Base-by-base conservation (phyloP, 176 grass and related monocot genomes). In the Bromus sterilis region DNA sequence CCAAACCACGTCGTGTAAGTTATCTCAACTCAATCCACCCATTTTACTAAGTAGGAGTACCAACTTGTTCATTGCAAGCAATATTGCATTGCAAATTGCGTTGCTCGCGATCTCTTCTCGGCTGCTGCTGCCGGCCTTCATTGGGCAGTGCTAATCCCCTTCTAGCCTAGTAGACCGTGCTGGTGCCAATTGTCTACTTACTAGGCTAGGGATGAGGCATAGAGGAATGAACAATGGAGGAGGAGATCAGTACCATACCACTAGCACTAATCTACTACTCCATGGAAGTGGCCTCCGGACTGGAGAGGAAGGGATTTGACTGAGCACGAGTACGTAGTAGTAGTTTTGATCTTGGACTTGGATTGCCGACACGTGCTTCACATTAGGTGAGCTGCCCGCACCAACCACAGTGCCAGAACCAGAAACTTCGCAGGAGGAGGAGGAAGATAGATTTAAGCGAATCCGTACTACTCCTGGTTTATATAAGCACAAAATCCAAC, bases 1-100 rank as follows among this genome's bases (percentile, higher is more conserved):
- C 94, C 94, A 21, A 97, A 97, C 71, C 94, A 97, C 69, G 48
- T 88, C 74, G 51, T 43, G 94, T 97, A 67, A 79, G 84, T 58
- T 11, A 23, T 10, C 13, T 36, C 28, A 28, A 33, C 32, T 35
- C 6, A 16, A 42, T n/a, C n/a, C n/a, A n/a, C n/a, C n/a, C n/a
- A n/a, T n/a, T n/a, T n/a, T n/a, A n/a, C n/a, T n/a, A n/a, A n/a
- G n/a, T n/a, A n/a, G n/a, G n/a, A n/a, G n/a, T 44, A 5, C 42
- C 42, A 48, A 18, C 15, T 18, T 6, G 15, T 48, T 48, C 43
- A 33, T 49, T 25, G 32, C 53, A 39, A 63, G 15, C 25, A 12
- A 28, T 13, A 1, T 32, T 14, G 26, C 59, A 9, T 58, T 26
- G 5, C 39, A 11, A 0, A 71, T 71, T 71, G n/a, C n/a, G n/a